Percentiles rank a stretch among this genome's conserved stretches.
These are phyloP conservation scores for Beauveria brongniartii DNA, from an alignment of 2,329 filamentous ascomycete genomes.

Conservation along the genomic window DNA sequence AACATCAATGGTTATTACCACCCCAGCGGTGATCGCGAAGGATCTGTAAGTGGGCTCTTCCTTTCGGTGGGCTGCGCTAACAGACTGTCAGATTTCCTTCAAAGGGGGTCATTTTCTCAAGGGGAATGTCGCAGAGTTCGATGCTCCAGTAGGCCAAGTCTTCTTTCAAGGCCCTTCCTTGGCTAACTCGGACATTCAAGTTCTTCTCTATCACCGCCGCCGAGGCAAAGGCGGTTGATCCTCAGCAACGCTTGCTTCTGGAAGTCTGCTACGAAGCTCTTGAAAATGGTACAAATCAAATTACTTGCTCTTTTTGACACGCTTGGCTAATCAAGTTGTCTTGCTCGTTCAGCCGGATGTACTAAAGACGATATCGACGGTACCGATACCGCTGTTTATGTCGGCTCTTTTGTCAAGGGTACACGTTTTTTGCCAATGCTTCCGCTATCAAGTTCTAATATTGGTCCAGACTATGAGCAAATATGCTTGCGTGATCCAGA, in stretches of 20 bases:
- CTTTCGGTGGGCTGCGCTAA: constrained; percentile 1
- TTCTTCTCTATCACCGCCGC: constrained; percentile 44
- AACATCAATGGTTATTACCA: constrained; percentile 47
- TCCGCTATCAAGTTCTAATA: background rate
- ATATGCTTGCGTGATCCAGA: constrained; percentile 42
- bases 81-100: constrained; percentile 33
- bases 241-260: constrained; percentile 43
- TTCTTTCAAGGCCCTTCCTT: background rate
- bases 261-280: constrained; percentile 44
- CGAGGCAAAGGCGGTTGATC: constrained; percentile 45
- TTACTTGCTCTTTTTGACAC: background rate
- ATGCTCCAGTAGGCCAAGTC: constrained; percentile 34
- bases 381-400: constrained; percentile 38
- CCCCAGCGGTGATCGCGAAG: constrained; percentile 40
- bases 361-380: constrained; percentile 35
- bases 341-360: constrained; percentile 30
- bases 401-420: constrained; percentile 45
- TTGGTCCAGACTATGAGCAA: constrained; percentile 39
- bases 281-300: constrained; percentile 32
- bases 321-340: background rate
- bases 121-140: constrained; percentile 38
- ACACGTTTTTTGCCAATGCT: background rate
- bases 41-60: constrained; percentile 30
- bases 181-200: constrained; percentile 19
- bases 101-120: constrained; percentile 43